Conservation (phyloP, 768 basidiomycete species). For the Podaxis sp. region DNA sequence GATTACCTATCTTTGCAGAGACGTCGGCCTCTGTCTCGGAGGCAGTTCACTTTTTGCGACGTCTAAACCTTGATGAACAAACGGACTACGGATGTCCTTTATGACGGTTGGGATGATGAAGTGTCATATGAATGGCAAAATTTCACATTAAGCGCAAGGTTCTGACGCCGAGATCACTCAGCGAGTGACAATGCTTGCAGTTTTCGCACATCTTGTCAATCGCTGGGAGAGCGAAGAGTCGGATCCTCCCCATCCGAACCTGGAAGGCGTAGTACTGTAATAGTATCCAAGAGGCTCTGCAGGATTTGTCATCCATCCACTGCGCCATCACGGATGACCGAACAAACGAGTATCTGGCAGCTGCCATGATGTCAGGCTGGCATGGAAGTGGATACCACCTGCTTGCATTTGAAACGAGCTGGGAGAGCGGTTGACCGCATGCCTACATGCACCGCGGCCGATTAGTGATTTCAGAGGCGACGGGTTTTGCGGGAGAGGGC, state of each 20-base stretch:
- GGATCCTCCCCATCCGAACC: background rate
- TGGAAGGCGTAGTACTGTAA: background rate
- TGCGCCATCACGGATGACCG: background rate
- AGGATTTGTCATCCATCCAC: background rate
- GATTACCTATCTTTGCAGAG: background rate
- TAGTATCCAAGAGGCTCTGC: background rate
- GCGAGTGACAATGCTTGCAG: background rate
- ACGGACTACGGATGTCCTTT: background rate
- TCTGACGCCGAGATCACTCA: background rate
- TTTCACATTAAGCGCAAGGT: background rate
- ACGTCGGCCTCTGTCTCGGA: too few relatives aligned
- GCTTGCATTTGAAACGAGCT: background rate
- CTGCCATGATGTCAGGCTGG: constrained; percentile 6
- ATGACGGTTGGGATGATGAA: background rate
- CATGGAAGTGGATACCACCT: background rate
- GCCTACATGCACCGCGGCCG: background rate
- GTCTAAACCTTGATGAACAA: background rate
- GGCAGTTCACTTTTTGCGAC: too few relatives aligned
- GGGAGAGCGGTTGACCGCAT: background rate
- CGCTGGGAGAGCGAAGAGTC: background rate
- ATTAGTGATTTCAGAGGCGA: background rate
- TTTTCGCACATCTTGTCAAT: background rate
- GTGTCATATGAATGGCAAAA: background rate
- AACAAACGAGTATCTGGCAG: background rate
- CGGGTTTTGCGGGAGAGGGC: background rate